Percentiles rank a stretch among this genome's conserved stretches.
Conservation (phyloP, 805 yeast genomes). For the Schwanniomyces sp. region DNA sequence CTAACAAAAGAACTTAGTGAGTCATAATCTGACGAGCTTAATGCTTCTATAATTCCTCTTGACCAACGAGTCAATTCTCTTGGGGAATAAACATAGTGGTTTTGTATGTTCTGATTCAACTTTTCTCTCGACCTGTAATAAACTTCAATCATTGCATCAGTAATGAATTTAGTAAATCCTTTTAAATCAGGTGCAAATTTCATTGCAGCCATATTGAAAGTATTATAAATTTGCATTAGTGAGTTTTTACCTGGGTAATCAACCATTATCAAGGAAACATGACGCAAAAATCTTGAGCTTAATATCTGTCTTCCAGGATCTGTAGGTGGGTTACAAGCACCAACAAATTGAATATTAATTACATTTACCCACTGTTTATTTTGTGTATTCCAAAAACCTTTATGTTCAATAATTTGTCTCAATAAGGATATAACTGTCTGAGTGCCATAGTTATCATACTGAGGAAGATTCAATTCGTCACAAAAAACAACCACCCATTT, state of each 20-base stretch:
- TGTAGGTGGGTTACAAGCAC: slow-evolving; percentile 90
- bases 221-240: slow-evolving; percentile 61
- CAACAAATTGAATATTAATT: slow-evolving; percentile 75
- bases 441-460: slow-evolving; percentile 66
- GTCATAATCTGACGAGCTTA: slow-evolving; percentile 34
- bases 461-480: slow-evolving; percentile 88
- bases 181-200: slow-evolving; percentile 60
- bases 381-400: slow-evolving; percentile 73
- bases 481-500: slow-evolving; percentile 82
- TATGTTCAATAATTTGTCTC: slow-evolving; percentile 69
- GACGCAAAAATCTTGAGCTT: slow-evolving; percentile 63
- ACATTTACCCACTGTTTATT: slow-evolving; percentile 67
- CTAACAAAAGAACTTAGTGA: slow-evolving; percentile 49
- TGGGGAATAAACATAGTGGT: slow-evolving; percentile 81
- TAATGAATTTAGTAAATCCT: slow-evolving; percentile 51
- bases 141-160: slow-evolving; percentile 66
- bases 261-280: slow-evolving; percentile 63
- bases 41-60: slow-evolving; percentile 64
- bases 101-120: slow-evolving; percentile 39
- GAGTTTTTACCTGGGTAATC: slow-evolving; percentile 75
- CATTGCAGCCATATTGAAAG: slow-evolving; percentile 57
- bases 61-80: slow-evolving; percentile 90
- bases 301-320: slow-evolving; percentile 71
- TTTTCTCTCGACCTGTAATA: slow-evolving; percentile 45
- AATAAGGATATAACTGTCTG: slow-evolving; percentile 70